These are phyloP conservation scores for Boletus chippewaensis DNA, from an alignment of 1,284 basidiomycete genomes.

Conservation along the genomic window DNA sequence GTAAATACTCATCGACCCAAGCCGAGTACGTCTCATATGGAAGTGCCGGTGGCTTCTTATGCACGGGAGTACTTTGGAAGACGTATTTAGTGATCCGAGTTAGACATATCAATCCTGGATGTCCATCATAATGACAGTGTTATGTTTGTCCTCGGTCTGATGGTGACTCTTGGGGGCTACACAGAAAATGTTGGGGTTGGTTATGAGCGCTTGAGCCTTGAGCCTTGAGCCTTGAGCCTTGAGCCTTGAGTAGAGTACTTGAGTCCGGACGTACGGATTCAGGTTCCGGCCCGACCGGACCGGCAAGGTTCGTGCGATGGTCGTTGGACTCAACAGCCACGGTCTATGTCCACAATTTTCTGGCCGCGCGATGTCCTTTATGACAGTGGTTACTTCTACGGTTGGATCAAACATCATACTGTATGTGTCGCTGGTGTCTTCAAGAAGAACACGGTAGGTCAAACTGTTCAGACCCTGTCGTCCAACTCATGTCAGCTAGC, in stretches of 20 bases:
- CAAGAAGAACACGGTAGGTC: conserved; percentile 31
- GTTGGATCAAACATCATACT: conserved; percentile 40
- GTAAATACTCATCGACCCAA: conserved; percentile 95
- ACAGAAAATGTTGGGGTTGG: too few species aligned
- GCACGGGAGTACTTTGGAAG: conserved; percentile 31
- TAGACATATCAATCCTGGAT: neutral
- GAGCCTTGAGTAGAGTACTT: too few species aligned
- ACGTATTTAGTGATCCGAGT: conserved; percentile 6
- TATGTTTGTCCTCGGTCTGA: neutral
- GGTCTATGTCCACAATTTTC: conserved; percentile 41
- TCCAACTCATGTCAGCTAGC: conserved; percentile 2
- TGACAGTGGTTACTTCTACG: conserved; percentile 44
- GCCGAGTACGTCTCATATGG: conserved; percentile 38
- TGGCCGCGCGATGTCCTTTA: conserved; percentile 46
- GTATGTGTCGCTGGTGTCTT: conserved; percentile 50
- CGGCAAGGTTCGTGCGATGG: neutral
- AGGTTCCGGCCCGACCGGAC: conserved; percentile 15
- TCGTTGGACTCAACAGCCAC: neutral
- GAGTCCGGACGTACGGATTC: too few species aligned
- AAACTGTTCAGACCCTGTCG: neutral
- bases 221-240: too few species aligned
- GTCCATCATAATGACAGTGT: neutral
- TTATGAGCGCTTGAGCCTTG: neutral
- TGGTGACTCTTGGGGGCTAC: too few species aligned
- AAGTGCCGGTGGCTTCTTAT: conserved; percentile 14